Conservation (phyloP, 1,284 basidiomycete species). For the Tausonia pullulans region DNA sequence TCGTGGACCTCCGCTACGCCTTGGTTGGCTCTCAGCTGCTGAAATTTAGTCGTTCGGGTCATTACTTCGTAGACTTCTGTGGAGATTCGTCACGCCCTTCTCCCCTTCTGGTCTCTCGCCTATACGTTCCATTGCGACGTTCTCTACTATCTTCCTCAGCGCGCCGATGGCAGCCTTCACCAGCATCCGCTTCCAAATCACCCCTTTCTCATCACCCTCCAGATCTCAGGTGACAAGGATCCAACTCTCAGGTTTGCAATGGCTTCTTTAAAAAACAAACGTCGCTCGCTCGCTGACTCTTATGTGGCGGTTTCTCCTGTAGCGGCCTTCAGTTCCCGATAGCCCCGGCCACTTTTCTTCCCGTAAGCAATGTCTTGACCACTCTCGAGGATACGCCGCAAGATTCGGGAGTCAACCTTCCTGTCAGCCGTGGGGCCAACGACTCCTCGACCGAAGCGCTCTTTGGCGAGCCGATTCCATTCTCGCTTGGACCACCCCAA, state of each 20-base stretch:
- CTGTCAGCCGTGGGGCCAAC: too few relatives aligned
- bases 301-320: too few relatives aligned
- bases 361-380: not conserved
- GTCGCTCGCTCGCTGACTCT: too few relatives aligned
- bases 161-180: not conserved
- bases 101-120: conserved; percentile 10
- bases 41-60: too few relatives aligned
- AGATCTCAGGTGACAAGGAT: not conserved
- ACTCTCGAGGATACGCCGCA: too few relatives aligned
- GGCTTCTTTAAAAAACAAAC: too few relatives aligned
- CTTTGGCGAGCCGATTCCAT: not conserved
- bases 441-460: not conserved
- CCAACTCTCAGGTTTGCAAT: not conserved
- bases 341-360: not conserved
- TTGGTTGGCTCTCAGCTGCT: too few relatives aligned
- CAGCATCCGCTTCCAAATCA: not conserved
- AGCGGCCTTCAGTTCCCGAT: conserved; percentile 3
- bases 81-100: not conserved
- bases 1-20: too few relatives aligned
- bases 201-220: conserved; percentile 1
- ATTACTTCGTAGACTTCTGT: too few relatives aligned
- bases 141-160: not conserved
- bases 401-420: too few relatives aligned
- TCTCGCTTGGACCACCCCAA: conserved; percentile 1
- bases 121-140: conserved; percentile 5